Base-by-base conservation (phyloP, 495 filamentous ascomycete species). In the Penicillium canariense region DNA sequence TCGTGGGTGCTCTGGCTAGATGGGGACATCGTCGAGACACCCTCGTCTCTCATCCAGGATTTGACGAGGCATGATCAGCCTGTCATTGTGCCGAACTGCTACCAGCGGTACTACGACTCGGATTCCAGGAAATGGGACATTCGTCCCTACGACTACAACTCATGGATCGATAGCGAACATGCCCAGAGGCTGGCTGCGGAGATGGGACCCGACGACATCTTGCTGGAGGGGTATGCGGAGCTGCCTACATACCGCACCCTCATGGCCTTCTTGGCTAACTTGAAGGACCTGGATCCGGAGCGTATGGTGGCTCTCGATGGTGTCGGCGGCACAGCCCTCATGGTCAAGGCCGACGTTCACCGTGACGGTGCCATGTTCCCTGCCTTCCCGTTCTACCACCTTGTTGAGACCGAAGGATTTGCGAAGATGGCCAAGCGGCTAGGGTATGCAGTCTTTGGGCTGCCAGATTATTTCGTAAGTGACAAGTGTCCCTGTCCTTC, bases 321-420 rank as follows among this genome's bases (percentile, higher is more conserved):
- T 17, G 95, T 98, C 11, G 94, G 94, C 42, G 94, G 94, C 5
- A 96, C 94, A 2, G 89, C 93, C 6, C 77, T 98, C 50, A 72
- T 98, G 71, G 94, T 98, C 14, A 97, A 97, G 76, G 94, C 95
- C 0, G 95, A 97, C 51, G 94, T 98, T 7, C 94, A 98, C 64
- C 83, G 94, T 12, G 95, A 98, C 68, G 94, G 94, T 4, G 94
- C 95, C 51, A 98, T 98, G 94, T 98, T 98, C 70, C 94, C 94
- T 15, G 82, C 94, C 0, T 98, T 98, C 68, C 72, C 93, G 3
- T 98, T 98, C 67, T 98, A 95, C 65, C 89, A 97, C 71, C 72
- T 98, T 25, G 93, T 98, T 57, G 94, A 98, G 76, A 97, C 95
- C 5, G 94, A 98, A 67, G 94, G 94, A 0, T 98, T 98, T 64